Percentiles rank a stretch among this genome's conserved stretches.
Evolutionary conservation across 805 yeast genomes (phyloP).

Genomic region (Ogataea nakhonphanomensis): DNA sequence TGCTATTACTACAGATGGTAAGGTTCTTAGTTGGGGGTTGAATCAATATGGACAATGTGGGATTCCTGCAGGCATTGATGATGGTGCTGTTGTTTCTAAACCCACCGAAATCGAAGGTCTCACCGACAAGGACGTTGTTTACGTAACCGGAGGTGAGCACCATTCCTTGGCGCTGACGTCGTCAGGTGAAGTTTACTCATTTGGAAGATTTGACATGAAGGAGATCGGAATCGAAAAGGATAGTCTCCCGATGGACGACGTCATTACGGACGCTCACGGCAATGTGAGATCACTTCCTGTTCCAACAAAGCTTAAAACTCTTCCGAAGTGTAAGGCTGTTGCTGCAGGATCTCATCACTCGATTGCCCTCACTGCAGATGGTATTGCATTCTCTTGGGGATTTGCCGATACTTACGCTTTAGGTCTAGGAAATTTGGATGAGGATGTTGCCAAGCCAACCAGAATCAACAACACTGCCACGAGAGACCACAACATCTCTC

Average conservation of each 20-base stretch:
- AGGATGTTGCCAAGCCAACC: conserved; percentile 83
- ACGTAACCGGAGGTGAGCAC: conserved; percentile 91
- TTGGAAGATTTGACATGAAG: conserved; percentile 92
- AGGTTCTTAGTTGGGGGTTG: conserved; percentile 88
- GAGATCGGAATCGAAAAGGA: conserved; percentile 78
- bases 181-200: conserved; percentile 72
- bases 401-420: conserved; percentile 96
- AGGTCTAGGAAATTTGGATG: conserved; percentile 84
- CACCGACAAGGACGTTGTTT: conserved; percentile 51
- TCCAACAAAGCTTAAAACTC: conserved; percentile 63
- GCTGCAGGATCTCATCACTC: conserved; percentile 93
- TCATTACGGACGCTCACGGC: conserved; percentile 76
- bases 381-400: conserved; percentile 93
- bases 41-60: conserved; percentile 98
- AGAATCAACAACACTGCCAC: conserved; percentile 94
- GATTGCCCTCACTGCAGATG: conserved; percentile 78
- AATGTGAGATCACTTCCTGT: conserved; percentile 80
- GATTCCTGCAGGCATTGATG: conserved; percentile 68
- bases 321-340: conserved; percentile 56
- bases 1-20: conserved; percentile 73
- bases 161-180: conserved; percentile 76
- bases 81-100: conserved; percentile 73
- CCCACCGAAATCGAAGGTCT: conserved; percentile 76
- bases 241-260: conserved; percentile 61
- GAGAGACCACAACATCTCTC: conserved; percentile 62